Conservation (phyloP, 1,284 basidiomycete species). For the Cryptococcus floricola region DNA sequence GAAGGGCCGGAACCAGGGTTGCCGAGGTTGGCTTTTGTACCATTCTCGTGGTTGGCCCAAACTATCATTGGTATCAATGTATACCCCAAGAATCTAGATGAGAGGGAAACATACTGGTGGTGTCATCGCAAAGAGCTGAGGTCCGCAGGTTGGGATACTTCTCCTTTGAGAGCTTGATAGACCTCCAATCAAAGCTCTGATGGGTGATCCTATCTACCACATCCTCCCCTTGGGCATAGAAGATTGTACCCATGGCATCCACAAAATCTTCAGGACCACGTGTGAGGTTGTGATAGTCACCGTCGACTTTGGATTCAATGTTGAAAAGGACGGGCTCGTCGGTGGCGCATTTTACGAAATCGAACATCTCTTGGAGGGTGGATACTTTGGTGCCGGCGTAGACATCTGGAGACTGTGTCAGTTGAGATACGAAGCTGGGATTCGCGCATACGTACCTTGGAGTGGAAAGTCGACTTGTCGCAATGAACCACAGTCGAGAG, state of each 20-base stretch:
- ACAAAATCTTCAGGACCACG: constrained; percentile 65
- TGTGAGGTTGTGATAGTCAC: constrained; percentile 58
- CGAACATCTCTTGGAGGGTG: constrained; percentile 67
- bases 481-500: constrained; percentile 70
- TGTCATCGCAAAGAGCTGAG: constrained; percentile 33
- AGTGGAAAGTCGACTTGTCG: constrained; percentile 61
- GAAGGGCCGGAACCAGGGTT: constrained; percentile 31
- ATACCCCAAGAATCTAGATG: neutral
- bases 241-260: constrained; percentile 28
- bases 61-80: constrained; percentile 2
- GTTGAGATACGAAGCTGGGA: neutral
- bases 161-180: constrained; percentile 35
- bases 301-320: constrained; percentile 73
- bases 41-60: constrained; percentile 22
- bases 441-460: constrained; percentile 34
- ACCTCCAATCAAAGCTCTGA: constrained; percentile 41
- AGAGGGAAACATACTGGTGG: constrained; percentile 21
- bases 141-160: constrained; percentile 33
- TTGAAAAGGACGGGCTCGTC: constrained; percentile 60
- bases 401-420: constrained; percentile 12
- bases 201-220: constrained; percentile 41
- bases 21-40: constrained; percentile 30
- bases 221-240: constrained; percentile 16
- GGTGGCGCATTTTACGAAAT: constrained; percentile 64
- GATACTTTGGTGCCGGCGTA: constrained; percentile 63